These are phyloP conservation scores for Hemerocallis citrina DNA, from an alignment of 106 monocot genomes.

Conservation along the genomic window DNA sequence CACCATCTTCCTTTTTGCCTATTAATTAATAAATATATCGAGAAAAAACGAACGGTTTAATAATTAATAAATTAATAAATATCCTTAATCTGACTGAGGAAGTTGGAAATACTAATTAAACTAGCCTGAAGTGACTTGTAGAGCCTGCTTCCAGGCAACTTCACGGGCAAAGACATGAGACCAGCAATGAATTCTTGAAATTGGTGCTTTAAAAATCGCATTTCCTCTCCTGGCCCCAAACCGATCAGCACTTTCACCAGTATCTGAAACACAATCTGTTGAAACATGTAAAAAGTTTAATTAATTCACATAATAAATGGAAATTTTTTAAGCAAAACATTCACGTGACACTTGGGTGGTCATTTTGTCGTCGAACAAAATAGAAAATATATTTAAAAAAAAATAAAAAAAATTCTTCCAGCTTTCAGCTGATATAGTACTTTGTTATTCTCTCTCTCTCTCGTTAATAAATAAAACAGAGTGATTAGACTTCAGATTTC, in stretches of 20 bases:
- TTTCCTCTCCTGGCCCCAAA: constrained; percentile 56
- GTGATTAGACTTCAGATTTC: too few species aligned
- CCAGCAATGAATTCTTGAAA: constrained; percentile 90
- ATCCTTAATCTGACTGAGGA: too few species aligned
- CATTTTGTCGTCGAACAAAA: too few species aligned
- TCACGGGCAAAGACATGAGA: constrained; percentile 79
- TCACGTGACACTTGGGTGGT: too few species aligned
- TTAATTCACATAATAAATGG: neutral
- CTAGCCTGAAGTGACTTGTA: constrained; percentile 67
- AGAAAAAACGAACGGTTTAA: neutral
- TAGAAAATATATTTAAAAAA: too few species aligned
- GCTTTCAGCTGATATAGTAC: too few species aligned
- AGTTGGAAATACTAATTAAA: too few species aligned
- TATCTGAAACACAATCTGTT: constrained; percentile 74
- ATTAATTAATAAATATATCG: constrained; percentile 22
- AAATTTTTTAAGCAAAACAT: neutral
- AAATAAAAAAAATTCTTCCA: too few species aligned
- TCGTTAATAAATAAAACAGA: too few species aligned
- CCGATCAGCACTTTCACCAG: constrained; percentile 77
- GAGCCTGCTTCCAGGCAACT: constrained; percentile 68
- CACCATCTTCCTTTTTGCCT: constrained; percentile 66
- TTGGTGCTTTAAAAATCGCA: constrained; percentile 61
- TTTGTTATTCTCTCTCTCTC: too few species aligned
- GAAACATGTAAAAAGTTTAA: neutral
- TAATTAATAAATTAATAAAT: too few species aligned